These are phyloP conservation scores for Hymenoscyphus fructigenus DNA, from an alignment of 2,329 filamentous ascomycete species.

Conservation along the genomic window DNA sequence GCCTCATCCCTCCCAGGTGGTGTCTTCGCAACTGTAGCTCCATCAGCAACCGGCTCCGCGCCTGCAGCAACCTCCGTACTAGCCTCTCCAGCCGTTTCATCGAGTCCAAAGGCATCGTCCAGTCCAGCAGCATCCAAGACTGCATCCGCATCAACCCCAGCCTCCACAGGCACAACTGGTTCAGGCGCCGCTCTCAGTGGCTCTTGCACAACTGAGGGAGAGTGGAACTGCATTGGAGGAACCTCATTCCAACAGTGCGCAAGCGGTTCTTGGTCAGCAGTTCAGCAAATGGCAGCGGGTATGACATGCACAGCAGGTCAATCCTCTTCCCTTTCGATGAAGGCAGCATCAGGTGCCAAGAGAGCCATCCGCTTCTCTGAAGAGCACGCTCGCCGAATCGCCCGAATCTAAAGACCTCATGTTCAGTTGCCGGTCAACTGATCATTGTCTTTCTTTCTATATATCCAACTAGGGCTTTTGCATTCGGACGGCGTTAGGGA, in stretches of 20 bases:
- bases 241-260: conserved; percentile 55
- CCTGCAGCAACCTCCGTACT: conserved; percentile 28
- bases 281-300: conserved; percentile 45
- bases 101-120: conserved; percentile 13
- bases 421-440: conserved; percentile 24
- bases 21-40: conserved; percentile 38
- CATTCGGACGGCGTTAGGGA: background rate
- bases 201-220: conserved; percentile 48
- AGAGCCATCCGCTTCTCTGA: conserved; percentile 30
- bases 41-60: conserved; percentile 21
- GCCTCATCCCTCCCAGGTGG: conserved; percentile 28
- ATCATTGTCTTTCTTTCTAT: conserved; percentile 24
- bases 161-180: conserved; percentile 29
- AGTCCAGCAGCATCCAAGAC: conserved; percentile 28
- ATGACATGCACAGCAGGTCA: conserved; percentile 47
- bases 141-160: conserved; percentile 19
- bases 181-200: conserved; percentile 27
- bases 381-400: conserved; percentile 30
- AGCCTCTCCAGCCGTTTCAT: conserved; percentile 19
- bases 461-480: background rate
- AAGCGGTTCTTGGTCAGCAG: conserved; percentile 49
- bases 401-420: conserved; percentile 14
- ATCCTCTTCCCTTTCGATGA: conserved; percentile 41
- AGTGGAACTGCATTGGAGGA: conserved; percentile 54
- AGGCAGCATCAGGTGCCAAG: conserved; percentile 22